Base-by-base conservation (phyloP, 2,329 filamentous ascomycete genomes). In the Claviceps africana region DNA sequence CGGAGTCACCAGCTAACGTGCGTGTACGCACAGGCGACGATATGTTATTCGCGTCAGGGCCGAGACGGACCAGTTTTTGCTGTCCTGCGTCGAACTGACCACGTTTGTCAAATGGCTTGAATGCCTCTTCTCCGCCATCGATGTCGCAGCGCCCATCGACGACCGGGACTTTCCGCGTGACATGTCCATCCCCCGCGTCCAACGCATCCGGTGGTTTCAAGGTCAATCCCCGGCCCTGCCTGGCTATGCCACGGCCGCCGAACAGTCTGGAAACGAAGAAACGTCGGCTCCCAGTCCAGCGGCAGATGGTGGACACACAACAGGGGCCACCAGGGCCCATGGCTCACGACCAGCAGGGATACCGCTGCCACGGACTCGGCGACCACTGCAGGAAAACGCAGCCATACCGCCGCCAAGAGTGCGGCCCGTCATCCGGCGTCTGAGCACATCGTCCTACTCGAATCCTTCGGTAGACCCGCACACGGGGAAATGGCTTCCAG, bases 1-100 rank as follows among this genome's bases (percentile, higher is more conserved):
- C 33, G 4, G 33, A 9, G 13, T 2, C 21, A 11, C 11, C 19
- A 50, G 39, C 48, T 50, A 35, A 50, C 28, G 17, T 31, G 39
- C 17, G 3, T 39, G 17, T 22, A 6, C 19, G 13, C 33, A 17
- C 10, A 51, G 48, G 48, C 45, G 52, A 50, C 74, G 75, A 52
- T 83, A 83, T 63, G 82, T 85, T 13, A 80, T 89, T 55, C 80
- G 85, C n/a, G 63, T 89, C 54, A 77, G 86, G 30, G 76, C 81
- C 33, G 85, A 89, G 65, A 80, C 81, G 1, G 83, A 89, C 58
- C 86, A 89, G 61, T 82, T 89, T 54, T 67, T 89, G 21, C 67
- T 89, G 8, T 82, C 82, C 2, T 83, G 83, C 56, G 69, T 78
- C 50, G 77, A 81, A 49, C 71, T 86, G 51, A 76, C 80, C 52